Evolutionary conservation across 1,284 basidiomycete species (phyloP), one percentile per base, ranked within the genome.

Genomic region (Heterobasidion parviporum): DNA sequence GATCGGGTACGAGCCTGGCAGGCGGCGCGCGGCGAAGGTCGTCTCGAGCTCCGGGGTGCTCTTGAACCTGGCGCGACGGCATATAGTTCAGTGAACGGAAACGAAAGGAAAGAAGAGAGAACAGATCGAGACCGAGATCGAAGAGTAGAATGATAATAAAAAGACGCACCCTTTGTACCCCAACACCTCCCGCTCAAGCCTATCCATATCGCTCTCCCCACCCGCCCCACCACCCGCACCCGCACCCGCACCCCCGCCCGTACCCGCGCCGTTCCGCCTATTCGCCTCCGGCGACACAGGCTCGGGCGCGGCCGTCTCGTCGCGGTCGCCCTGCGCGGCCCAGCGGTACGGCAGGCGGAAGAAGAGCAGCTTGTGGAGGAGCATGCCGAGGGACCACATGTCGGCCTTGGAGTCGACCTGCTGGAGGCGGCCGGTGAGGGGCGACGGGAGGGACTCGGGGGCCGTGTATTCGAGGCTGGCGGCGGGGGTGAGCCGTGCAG

Each of bases 301-400:
- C 6, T 7, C 35, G 7, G 20, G 33, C 12, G 20, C 15, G 12
- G n/a, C 38, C n/a, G n/a, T n/a, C 20, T 54, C 45, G n/a, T 18
- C 32, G 16, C 74, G 76, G 18, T 75, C 76, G 18, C 75, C 76
- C 55, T 79, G 76, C 3, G 79, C 73, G 0, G 87, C 84, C 60
- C 87, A 82, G 18, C 74, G 76, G 64, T 92, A 95, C 0, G 92
- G 92, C 18, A 93, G 68, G 35, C 80, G 79, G 70, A 98, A 92
- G 71, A 96, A 98, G 1, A 96, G 72, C 57, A 97, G 78, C 65
- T 93, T 93, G 73, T 97, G 85, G 10, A 98, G 75, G 47, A 98
- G 88, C 88, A 98, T 93, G 16, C 94, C 94, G 14, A 91, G 75
- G 6, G 86, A 87, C 88, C 89, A 91, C 84, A 91, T 89, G 64